These are phyloP conservation scores for Kwoniella mangroviensis DNA, from an alignment of 768 basidiomycete species.

Conservation along the genomic window DNA sequence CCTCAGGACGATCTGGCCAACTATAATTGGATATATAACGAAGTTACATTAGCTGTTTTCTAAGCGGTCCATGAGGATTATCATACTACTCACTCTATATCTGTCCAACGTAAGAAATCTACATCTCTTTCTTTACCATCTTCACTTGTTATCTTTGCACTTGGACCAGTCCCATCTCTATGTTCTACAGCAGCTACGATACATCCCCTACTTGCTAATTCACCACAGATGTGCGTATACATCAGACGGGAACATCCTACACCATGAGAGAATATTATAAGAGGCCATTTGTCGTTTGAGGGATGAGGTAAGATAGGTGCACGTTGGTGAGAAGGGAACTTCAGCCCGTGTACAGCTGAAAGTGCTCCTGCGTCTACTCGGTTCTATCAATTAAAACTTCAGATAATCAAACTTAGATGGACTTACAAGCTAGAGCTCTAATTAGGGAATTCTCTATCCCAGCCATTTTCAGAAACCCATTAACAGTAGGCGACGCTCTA, in stretches of 20 bases:
- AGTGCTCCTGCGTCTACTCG: constrained; percentile 19
- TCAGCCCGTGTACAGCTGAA: constrained; percentile 29
- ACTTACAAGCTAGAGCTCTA: constrained; percentile 23
- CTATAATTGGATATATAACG: not conserved
- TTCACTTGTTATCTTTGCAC: constrained; percentile 27
- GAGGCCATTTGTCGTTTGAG: constrained; percentile 58
- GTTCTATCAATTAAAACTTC: no score
- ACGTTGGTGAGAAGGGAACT: constrained; percentile 28
- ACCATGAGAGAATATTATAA: constrained; percentile 83
- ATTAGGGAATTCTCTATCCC: constrained; percentile 17
- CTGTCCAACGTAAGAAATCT: constrained; percentile 29
- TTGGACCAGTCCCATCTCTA: constrained; percentile 73
- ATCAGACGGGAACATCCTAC: constrained; percentile 71
- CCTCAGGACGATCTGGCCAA: constrained; percentile 23
- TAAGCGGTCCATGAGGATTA: no score
- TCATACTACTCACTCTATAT: constrained; percentile 24
- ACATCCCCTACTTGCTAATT: constrained; percentile 74
- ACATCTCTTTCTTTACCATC: constrained; percentile 26
- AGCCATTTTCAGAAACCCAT: constrained; percentile 28
- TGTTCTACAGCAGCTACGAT: constrained; percentile 81
- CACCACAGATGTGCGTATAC: constrained; percentile 71
- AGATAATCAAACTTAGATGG: no score
- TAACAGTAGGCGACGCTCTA: constrained; percentile 22
- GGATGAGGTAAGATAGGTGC: constrained; percentile 20
- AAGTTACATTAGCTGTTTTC: no score